Conservation (phyloP, 371 early-diverging fungal species). For the Massospora cicadina region DNA sequence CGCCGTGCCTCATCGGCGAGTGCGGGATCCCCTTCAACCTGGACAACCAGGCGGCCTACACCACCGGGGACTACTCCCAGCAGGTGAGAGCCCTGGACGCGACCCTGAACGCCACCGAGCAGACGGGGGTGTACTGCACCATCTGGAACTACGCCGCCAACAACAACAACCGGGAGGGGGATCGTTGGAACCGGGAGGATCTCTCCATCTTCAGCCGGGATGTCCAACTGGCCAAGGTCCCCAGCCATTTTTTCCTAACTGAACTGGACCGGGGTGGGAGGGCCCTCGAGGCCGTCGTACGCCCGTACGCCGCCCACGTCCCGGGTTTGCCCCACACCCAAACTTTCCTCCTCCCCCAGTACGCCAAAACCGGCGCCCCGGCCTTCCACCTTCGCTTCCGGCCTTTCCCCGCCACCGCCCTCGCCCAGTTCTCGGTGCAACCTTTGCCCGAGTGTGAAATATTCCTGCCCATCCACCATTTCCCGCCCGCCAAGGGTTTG, state of each 20-base stretch:
- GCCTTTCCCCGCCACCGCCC: background rate
- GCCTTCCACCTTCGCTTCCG: background rate
- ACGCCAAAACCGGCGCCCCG: background rate
- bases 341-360: background rate
- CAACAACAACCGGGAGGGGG: constrained; percentile 38
- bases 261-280: constrained; percentile 13
- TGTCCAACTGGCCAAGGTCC: background rate
- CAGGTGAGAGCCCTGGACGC: constrained; percentile 52
- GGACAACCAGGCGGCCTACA: constrained; percentile 22
- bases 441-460: constrained; percentile 9
- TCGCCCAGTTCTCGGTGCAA: background rate
- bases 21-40: constrained; percentile 59
- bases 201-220: constrained; percentile 21
- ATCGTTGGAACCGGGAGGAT: constrained; percentile 58
- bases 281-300: constrained; percentile 11
- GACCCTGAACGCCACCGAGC: constrained; percentile 40
- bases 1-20: constrained; percentile 46
- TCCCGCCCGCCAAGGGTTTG: background rate
- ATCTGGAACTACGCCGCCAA: constrained; percentile 49
- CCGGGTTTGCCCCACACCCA: background rate
- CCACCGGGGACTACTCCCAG: constrained; percentile 22
- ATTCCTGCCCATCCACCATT: constrained; percentile 8
- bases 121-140: constrained; percentile 34
- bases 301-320: constrained; percentile 12
- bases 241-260: background rate